These are phyloP conservation scores for Rhododendron williamsianum DNA, from an alignment of 148 eudicot species.

Conservation along the genomic window DNA sequence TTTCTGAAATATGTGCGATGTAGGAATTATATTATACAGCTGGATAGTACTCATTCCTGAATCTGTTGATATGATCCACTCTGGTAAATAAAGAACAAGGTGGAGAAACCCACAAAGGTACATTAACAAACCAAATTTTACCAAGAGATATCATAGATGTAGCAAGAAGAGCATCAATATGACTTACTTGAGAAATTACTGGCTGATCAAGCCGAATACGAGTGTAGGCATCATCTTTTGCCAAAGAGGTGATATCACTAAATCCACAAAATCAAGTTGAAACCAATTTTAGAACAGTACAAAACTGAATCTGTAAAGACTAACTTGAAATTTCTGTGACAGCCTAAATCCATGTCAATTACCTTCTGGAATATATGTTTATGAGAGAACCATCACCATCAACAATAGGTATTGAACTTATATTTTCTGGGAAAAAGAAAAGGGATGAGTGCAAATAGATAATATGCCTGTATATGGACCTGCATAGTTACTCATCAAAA, in stretches of 20 bases:
- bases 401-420: slow-evolving; percentile 44
- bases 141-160: neutral
- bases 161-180: neutral
- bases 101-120: neutral
- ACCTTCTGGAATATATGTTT: slow-evolving; percentile 42
- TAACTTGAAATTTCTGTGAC: neutral
- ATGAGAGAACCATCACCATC: slow-evolving; percentile 33
- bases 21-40: neutral
- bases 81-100: neutral
- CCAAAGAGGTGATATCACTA: slow-evolving; percentile 42
- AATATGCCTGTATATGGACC: neutral
- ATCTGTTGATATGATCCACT: neutral
- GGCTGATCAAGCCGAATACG: slow-evolving; percentile 37
- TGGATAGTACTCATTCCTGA: neutral
- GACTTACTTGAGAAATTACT: slow-evolving; percentile 34
- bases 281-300: neutral
- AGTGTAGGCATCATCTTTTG: slow-evolving; percentile 23
- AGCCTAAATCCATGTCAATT: neutral
- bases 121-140: neutral
- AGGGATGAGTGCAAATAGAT: neutral
- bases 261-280: neutral
- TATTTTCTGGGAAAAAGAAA: slow-evolving; percentile 27
- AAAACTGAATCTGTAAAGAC: neutral
- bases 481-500: neutral
- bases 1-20: neutral